Evolutionary conservation across 2,329 filamentous ascomycete species (phyloP).

Genomic region (Penicillium corylophilum): DNA sequence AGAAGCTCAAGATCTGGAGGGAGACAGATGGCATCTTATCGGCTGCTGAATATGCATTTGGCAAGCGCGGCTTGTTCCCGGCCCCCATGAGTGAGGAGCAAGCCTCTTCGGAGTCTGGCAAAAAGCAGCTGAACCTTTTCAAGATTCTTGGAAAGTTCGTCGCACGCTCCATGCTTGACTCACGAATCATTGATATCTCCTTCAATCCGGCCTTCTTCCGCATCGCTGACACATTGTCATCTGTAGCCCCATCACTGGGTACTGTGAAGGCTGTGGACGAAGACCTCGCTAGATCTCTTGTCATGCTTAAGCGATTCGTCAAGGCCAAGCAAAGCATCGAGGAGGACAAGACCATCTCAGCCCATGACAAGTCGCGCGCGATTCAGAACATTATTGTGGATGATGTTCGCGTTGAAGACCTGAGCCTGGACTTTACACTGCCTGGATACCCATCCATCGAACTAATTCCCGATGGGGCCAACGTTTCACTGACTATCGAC

Average conservation of each 20-base stretch:
- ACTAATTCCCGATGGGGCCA: constrained; percentile 70
- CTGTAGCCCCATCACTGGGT: constrained; percentile 78
- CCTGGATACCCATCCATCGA: constrained; percentile 89
- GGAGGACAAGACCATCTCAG: constrained; percentile 63
- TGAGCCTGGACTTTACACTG: constrained; percentile 90
- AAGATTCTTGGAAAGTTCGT: constrained; percentile 96
- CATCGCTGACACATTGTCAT: constrained; percentile 68
- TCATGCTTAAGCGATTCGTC: constrained; percentile 82
- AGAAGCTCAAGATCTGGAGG: constrained; percentile 94
- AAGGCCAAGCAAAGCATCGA: constrained; percentile 80
- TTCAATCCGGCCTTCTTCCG: constrained; percentile 99
- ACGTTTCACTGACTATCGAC: constrained; percentile 76
- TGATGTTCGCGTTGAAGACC: constrained; percentile 75
- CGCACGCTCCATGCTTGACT: constrained; percentile 96
- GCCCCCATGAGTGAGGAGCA: constrained; percentile 83
- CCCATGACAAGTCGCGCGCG: constrained; percentile 69
- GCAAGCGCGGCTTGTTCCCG: constrained; percentile 82
- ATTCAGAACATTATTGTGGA: constrained; percentile 71
- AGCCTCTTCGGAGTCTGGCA: constrained; percentile 71
- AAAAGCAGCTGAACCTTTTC: constrained; percentile 83
- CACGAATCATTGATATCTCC: constrained; percentile 93
- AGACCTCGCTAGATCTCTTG: constrained; percentile 79
- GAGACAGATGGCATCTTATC: constrained; percentile 75
- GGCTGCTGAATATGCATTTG: constrained; percentile 78
- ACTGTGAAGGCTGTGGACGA: constrained; percentile 88